Conservation (phyloP, 73 alveolate species). For the Uronychia setigera region DNA sequence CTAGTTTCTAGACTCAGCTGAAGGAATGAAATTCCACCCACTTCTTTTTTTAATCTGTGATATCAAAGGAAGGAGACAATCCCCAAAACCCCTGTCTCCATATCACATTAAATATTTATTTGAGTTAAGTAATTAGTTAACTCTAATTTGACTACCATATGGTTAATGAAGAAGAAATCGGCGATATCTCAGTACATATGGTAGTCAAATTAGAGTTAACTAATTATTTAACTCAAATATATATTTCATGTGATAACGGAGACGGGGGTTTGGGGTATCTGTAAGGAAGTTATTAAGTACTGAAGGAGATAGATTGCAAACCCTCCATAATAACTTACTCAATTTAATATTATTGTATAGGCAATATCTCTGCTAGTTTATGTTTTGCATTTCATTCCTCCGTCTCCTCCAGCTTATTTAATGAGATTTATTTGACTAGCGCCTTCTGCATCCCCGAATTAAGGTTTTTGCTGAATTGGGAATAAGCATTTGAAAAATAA, state of each 20-base stretch:
- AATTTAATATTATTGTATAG: too few relatives aligned
- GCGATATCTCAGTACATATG: too few relatives aligned
- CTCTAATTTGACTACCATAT: too few relatives aligned
- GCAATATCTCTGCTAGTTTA: conserved; percentile 55
- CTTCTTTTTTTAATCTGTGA: conserved; percentile 52
- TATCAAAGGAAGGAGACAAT: conserved; percentile 48
- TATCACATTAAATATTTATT: too few relatives aligned
- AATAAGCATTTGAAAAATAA: conserved; percentile 53
- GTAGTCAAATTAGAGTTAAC: too few relatives aligned
- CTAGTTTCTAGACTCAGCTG: conserved; percentile 70
- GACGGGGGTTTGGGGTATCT: too few relatives aligned
- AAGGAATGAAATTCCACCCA: conserved; percentile 78
- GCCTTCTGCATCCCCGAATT: conserved; percentile 10
- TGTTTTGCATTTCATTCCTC: conserved; percentile 27
- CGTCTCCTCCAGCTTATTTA: background rate
- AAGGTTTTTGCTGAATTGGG: conserved; percentile 2
- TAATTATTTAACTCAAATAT: too few relatives aligned
- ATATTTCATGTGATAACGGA: too few relatives aligned
- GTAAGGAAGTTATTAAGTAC: conserved; percentile 43
- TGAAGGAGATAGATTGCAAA: conserved; percentile 45
- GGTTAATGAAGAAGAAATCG: too few relatives aligned
- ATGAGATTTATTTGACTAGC: background rate
- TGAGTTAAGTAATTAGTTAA: too few relatives aligned
- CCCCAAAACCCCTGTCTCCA: too few relatives aligned
- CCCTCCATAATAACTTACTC: conserved; percentile 47